These are phyloP conservation scores for Aaosphaeria arxii DNA, from an alignment of 2,329 filamentous ascomycete species.

Conservation along the genomic window DNA sequence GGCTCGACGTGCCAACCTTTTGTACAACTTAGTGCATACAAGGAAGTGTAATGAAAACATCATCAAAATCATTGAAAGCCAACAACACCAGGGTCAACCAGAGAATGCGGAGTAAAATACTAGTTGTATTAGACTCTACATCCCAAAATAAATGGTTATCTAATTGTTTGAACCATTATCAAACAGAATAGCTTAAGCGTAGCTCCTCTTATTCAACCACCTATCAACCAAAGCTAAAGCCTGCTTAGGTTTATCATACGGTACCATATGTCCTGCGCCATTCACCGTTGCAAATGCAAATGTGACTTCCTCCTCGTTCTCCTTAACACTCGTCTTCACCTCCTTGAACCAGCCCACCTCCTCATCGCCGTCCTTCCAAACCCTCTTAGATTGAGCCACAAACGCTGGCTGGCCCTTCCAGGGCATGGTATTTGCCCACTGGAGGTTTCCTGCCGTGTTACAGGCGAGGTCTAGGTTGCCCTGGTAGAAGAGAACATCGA, in stretches of 20 bases:
- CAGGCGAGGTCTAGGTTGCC: constrained; percentile 42
- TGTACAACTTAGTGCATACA: no score
- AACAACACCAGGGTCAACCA: no score
- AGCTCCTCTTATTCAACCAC: constrained; percentile 30
- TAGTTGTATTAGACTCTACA: no score
- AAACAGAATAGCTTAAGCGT: constrained; percentile 9
- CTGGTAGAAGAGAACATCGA: constrained; percentile 41
- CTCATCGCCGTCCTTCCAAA: constrained; percentile 20
- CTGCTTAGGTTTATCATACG: constrained; percentile 30
- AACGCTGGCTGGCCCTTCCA: constrained; percentile 48
- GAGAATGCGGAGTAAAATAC: no score
- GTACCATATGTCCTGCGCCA: constrained; percentile 43
- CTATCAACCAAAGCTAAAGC: constrained; percentile 25
- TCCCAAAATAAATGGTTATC: no score
- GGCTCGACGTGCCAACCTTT: no score
- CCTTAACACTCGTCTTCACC: constrained; percentile 23
- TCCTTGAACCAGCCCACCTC: constrained; percentile 35
- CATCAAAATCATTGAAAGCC: no score
- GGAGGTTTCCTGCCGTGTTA: constrained; percentile 39
- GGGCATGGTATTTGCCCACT: constrained; percentile 40
- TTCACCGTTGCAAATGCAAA: constrained; percentile 38
- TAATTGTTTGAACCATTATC: no score
- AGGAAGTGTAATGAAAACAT: no score
- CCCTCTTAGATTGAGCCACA: constrained; percentile 27
- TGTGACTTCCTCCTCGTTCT: constrained; percentile 24